These are phyloP conservation scores for Porpolomopsis calyptriformis DNA, from an alignment of 768 basidiomycete species.

Conservation along the genomic window DNA sequence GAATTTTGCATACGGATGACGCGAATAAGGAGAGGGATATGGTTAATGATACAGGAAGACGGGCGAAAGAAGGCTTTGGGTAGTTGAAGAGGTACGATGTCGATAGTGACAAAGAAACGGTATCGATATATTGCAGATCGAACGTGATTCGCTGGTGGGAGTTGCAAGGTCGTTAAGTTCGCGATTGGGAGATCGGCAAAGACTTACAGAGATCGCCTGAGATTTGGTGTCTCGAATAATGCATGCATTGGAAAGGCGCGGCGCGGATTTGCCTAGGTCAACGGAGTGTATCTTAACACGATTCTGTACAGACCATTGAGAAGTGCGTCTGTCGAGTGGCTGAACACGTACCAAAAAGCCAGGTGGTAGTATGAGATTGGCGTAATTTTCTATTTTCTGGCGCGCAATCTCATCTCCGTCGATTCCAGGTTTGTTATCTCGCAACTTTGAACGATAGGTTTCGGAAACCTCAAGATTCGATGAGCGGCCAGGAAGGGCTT, in stretches of 20 bases:
- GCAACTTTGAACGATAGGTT: conserved; percentile 67
- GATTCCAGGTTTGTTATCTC: conserved; percentile 54
- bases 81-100: conserved; percentile 81
- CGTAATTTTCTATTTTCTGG: conserved; percentile 65
- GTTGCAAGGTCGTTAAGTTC: too few species aligned
- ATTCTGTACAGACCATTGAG: conserved; percentile 39
- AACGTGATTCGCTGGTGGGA: conserved; percentile 73
- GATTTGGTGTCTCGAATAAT: conserved; percentile 27
- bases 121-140: conserved; percentile 77
- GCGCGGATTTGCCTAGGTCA: conserved; percentile 73
- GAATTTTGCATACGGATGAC: conserved; percentile 39
- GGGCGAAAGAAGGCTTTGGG: conserved; percentile 71
- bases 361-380: conserved; percentile 65
- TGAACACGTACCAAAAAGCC: conserved; percentile 48
- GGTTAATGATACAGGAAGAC: conserved; percentile 71
- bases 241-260: conserved; percentile 62
- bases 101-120: conserved; percentile 70
- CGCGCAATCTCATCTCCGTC: conserved; percentile 82
- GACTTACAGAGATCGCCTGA: conserved; percentile 23
- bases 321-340: background rate
- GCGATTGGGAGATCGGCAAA: too few species aligned
- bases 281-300: conserved; percentile 79
- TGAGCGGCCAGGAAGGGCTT: background rate
- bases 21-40: conserved; percentile 69
- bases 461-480: conserved; percentile 42